Conservation (phyloP, 352 stramenopile genomes). For the Globisporangium orthogonon region DNA sequence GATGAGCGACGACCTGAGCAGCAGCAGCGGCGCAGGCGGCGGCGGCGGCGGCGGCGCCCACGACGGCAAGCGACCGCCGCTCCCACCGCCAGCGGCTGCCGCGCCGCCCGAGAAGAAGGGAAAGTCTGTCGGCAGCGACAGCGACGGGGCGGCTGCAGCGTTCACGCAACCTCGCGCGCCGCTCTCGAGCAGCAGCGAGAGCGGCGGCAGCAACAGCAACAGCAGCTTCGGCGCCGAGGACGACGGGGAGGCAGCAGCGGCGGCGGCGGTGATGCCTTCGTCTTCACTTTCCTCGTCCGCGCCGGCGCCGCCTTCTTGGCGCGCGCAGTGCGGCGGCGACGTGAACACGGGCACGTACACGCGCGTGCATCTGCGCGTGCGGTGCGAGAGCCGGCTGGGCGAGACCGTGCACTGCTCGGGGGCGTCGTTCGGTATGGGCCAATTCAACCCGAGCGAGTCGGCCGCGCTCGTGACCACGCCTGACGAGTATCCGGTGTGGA, state of each 20-base stretch:
- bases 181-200: slow-evolving; percentile 12
- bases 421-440: slow-evolving; percentile 81
- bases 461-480: slow-evolving; percentile 95
- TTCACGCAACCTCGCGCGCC: slow-evolving; percentile 1
- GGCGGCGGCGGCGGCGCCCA: neutral
- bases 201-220: slow-evolving; percentile 13
- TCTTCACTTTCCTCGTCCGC: neutral
- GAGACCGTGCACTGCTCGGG: slow-evolving; percentile 76
- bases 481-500: slow-evolving; percentile 95
- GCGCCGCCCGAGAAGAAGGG: slow-evolving; percentile 16
- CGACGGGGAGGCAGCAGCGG: slow-evolving; percentile 6
- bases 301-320: neutral
- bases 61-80: slow-evolving; percentile 16
- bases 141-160: slow-evolving; percentile 1
- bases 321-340: slow-evolving; percentile 23
- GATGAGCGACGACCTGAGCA: neutral
- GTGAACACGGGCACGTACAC: slow-evolving; percentile 82
- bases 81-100: slow-evolving; percentile 6
- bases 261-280: slow-evolving; percentile 2
- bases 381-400: slow-evolving; percentile 60
- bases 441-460: slow-evolving; percentile 84
- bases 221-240: slow-evolving; percentile 12
- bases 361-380: slow-evolving; percentile 66
- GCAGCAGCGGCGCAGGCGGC: neutral
- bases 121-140: slow-evolving; percentile 5